Percentiles rank a stretch among this genome's conserved stretches.
phyloP scores from a whole-genome alignment of 2,329 filamentous ascomycete species.

The Cryphonectria radicalis region DNA sequence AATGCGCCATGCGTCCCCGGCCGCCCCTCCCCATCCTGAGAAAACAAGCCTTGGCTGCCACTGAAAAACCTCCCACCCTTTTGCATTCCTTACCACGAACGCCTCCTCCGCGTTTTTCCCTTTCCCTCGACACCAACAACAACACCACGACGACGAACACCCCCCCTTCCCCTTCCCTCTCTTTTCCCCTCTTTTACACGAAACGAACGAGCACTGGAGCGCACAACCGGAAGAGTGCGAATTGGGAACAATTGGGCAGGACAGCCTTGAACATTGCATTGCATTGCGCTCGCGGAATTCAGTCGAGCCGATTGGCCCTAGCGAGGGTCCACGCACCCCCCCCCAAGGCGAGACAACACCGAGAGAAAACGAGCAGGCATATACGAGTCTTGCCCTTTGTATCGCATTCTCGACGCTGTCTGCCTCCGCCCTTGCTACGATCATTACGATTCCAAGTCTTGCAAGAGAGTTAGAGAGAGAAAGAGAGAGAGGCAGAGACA shows the following conservation, averaged over 20 bases:
- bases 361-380: neutral
- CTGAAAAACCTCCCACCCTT: constrained; percentile 3
- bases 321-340: neutral
- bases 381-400: neutral
- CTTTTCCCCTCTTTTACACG: neutral
- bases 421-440: constrained; percentile 6
- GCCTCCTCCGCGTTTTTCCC: constrained; percentile 8
- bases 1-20: neutral
- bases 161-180: too few species aligned
- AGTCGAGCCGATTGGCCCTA: neutral
- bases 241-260: neutral
- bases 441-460: neutral
- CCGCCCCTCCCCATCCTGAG: neutral
- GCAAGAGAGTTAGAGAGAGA: neutral
- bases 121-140: constrained; percentile 5
- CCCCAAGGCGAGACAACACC: neutral
- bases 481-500: too few species aligned
- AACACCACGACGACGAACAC: neutral
- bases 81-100: constrained; percentile 12
- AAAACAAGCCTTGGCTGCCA: constrained; percentile 2
- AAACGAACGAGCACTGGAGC: neutral
- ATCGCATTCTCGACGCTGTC: constrained; percentile 9
- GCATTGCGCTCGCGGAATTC: neutral
- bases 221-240: neutral
- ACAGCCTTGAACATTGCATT: neutral